phyloP scores from a whole-genome alignment of 176 grass and related monocot genomes.

The Typha latifolia region DNA sequence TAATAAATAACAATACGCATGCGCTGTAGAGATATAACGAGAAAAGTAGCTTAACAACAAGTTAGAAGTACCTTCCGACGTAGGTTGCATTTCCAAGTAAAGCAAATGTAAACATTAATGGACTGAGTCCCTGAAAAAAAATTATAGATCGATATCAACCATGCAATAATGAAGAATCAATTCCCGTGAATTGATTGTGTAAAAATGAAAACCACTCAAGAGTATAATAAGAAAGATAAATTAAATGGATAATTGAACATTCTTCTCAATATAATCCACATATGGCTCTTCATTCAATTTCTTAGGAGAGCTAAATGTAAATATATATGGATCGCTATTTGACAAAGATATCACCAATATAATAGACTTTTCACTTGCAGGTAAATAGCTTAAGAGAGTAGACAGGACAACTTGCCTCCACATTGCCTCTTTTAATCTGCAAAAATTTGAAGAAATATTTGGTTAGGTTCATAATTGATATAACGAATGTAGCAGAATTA shows the following conservation, averaged over 20 bases:
- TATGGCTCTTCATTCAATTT: too few relatives aligned
- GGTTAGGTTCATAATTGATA: background rate
- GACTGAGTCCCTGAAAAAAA: conserved; percentile 68
- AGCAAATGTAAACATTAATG: conserved; percentile 91
- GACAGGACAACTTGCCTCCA: conserved; percentile 54
- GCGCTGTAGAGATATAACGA: too few relatives aligned
- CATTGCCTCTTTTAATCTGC: conserved; percentile 90
- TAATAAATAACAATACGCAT: too few relatives aligned
- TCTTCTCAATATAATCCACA: too few relatives aligned
- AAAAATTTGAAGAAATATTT: conserved; percentile 14
- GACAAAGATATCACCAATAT: too few relatives aligned
- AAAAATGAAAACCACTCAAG: background rate
- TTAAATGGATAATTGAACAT: too few relatives aligned
- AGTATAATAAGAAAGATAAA: background rate
- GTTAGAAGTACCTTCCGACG: conserved; percentile 68
- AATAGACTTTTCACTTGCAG: too few relatives aligned
- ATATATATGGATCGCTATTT: too few relatives aligned
- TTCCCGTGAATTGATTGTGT: conserved; percentile 18
- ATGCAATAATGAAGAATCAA: background rate
- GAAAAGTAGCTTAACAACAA: background rate
- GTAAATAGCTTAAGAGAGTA: background rate
- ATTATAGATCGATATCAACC: background rate
- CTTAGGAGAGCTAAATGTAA: too few relatives aligned
- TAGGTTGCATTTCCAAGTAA: conserved; percentile 81
- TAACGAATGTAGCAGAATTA: background rate